Percentiles rank a stretch among this genome's conserved stretches.
These are phyloP conservation scores for Omphalotus guepiniiformis DNA, from an alignment of 768 basidiomycete species.

Conservation along the genomic window DNA sequence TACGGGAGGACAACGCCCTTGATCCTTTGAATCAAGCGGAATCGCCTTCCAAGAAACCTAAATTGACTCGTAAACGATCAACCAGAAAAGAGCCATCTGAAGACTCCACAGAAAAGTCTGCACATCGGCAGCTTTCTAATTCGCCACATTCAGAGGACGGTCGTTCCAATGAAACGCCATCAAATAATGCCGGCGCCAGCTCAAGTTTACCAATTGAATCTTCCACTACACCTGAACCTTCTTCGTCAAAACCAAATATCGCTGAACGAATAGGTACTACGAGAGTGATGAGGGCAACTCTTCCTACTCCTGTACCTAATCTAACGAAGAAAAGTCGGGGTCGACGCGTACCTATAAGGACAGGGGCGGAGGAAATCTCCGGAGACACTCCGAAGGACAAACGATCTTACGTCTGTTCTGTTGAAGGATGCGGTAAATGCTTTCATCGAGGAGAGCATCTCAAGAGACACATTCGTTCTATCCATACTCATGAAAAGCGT, in stretches of 20 bases:
- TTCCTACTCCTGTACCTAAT: conserved; percentile 54
- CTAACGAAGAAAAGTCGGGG: conserved; percentile 63
- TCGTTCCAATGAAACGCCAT: no score
- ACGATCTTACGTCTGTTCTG: conserved; percentile 61
- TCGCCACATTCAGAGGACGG: no score
- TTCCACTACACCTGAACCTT: no score
- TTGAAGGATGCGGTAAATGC: conserved; percentile 71
- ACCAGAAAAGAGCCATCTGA: no score
- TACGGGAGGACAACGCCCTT: conserved; percentile 1
- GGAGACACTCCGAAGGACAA: conserved; percentile 21
- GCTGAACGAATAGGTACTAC: conserved; percentile 6
- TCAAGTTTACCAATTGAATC: no score
- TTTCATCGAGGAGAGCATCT: conserved; percentile 80
- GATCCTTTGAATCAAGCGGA: no score
- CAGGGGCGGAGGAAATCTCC: conserved; percentile 6
- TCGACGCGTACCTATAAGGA: conserved; percentile 45
- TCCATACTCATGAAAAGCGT: conserved; percentile 87
- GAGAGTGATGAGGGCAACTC: conserved; percentile 7
- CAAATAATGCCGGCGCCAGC: no score
- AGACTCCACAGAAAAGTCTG: no score
- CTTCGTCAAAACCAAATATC: no score
- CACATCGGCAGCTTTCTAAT: no score
- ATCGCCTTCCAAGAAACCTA: no score
- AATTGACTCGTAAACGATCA: no score
- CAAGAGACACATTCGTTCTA: conserved; percentile 73